Evolutionary conservation across 2,329 filamentous ascomycete species (phyloP).

Genomic region (Dactylonectria estremocensis): DNA sequence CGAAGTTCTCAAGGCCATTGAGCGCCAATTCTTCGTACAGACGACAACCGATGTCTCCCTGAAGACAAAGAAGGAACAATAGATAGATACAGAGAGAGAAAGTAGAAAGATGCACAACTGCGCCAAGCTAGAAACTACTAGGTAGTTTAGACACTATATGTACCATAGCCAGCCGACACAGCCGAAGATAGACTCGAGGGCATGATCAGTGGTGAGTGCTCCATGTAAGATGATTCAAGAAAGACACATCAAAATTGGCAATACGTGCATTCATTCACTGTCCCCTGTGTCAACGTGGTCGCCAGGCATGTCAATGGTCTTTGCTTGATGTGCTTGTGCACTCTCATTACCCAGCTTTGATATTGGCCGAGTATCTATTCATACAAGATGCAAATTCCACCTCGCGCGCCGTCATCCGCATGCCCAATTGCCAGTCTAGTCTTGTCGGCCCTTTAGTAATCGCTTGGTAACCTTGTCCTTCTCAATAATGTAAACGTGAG

Average conservation of each 20-base stretch:
- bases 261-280: slow-evolving; percentile 9
- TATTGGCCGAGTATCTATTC: slow-evolving; percentile 52
- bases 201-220: slow-evolving; percentile 1
- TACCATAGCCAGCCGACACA: slow-evolving; percentile 42
- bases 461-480: slow-evolving; percentile 99
- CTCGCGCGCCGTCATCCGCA: slow-evolving; percentile 28
- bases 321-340: slow-evolving; percentile 41
- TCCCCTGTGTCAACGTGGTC: slow-evolving; percentile 3
- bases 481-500: slow-evolving; percentile 99
- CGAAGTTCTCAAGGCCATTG: slow-evolving; percentile 84
- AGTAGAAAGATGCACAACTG: slow-evolving; percentile 36
- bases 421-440: slow-evolving; percentile 66
- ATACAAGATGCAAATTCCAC: slow-evolving; percentile 52
- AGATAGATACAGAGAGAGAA: slow-evolving; percentile 48
- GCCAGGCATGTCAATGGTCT: slow-evolving; percentile 3
- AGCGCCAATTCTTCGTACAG: slow-evolving; percentile 77
- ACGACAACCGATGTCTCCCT: slow-evolving; percentile 58
- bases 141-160: slow-evolving; percentile 49
- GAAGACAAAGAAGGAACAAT: slow-evolving; percentile 70
- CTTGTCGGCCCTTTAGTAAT: slow-evolving; percentile 97
- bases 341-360: slow-evolving; percentile 47
- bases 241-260: slow-evolving; percentile 20
- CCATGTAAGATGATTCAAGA: slow-evolving; percentile 26
- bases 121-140: slow-evolving; percentile 46
- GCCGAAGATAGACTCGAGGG: slow-evolving; percentile 23